Conservation (phyloP, 345 rosid genomes). For the Salix exigua region DNA sequence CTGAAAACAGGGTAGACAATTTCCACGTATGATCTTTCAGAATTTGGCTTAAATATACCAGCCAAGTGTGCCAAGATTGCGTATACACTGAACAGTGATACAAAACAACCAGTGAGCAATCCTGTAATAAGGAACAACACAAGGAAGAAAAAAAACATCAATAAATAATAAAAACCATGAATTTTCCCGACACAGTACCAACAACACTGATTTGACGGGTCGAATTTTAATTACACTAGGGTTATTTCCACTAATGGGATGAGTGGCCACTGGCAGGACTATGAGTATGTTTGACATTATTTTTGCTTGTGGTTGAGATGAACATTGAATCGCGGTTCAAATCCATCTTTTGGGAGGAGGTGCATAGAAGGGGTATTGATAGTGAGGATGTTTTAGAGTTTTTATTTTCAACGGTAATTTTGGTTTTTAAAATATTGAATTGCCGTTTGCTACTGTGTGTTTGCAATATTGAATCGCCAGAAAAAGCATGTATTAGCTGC, state of each 20-base stretch:
- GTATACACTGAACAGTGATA: conserved; percentile 70
- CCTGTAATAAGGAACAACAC: conserved; percentile 43
- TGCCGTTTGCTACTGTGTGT: no score
- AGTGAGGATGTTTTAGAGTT: no score
- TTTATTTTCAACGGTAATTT: no score
- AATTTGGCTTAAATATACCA: conserved; percentile 56
- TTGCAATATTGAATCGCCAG: no score
- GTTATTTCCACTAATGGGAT: not conserved
- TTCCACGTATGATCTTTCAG: conserved; percentile 56
- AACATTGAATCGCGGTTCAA: no score
- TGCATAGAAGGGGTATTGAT: no score
- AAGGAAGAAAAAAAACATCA: not conserved
- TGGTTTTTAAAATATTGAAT: no score
- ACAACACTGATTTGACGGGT: not conserved
- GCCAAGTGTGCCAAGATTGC: conserved; percentile 73
- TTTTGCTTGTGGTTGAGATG: no score
- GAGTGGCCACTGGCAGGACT: not conserved
- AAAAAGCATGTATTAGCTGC: no score
- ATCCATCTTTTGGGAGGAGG: no score
- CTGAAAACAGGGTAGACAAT: conserved; percentile 94
- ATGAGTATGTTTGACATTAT: no score
- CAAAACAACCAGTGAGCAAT: conserved; percentile 81
- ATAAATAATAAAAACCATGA: not conserved
- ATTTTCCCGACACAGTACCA: not conserved
- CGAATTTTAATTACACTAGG: not conserved